Evolutionary conservation across 352 stramenopile genomes (phyloP).

Genomic region (Phytopythium kandeliae): DNA sequence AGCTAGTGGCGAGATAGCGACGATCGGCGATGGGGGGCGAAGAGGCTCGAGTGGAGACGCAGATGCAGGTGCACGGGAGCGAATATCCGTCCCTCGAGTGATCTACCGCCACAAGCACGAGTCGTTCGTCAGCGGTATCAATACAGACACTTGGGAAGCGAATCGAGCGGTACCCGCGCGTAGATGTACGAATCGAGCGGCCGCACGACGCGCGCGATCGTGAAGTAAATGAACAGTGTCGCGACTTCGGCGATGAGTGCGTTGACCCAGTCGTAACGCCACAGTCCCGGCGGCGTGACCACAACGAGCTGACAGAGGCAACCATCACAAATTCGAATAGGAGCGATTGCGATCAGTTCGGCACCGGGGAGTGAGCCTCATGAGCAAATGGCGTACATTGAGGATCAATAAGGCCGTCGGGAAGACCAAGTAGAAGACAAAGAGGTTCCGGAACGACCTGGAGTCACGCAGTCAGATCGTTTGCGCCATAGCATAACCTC

Average conservation of each 20-base stretch:
- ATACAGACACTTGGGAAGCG: neutral
- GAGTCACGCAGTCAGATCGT: too few relatives aligned
- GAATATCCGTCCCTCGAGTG: conserved; percentile 3
- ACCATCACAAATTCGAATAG: conserved; percentile 2
- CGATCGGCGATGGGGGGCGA: neutral
- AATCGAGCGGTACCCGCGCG: conserved; percentile 15
- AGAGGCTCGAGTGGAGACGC: neutral
- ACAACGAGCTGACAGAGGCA: conserved; percentile 35
- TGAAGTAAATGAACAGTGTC: conserved; percentile 38
- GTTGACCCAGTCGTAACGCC: conserved; percentile 61
- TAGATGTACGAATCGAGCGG: conserved; percentile 52
- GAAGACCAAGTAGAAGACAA: conserved; percentile 47
- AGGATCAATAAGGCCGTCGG: conserved; percentile 53
- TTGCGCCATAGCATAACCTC: too few relatives aligned
- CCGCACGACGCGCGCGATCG: conserved; percentile 33
- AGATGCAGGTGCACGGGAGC: neutral
- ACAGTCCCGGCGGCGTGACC: conserved; percentile 43
- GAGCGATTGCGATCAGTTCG: neutral
- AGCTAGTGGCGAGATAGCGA: neutral
- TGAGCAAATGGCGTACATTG: conserved; percentile 30
- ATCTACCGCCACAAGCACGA: neutral
- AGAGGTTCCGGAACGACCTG: conserved; percentile 55
- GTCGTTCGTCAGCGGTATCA: neutral
- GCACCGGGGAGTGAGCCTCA: conserved; percentile 8
- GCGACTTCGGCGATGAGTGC: conserved; percentile 36